These are phyloP conservation scores for Buddleja alternifolia DNA, from an alignment of 257 asterid genomes.

Conservation along the genomic window DNA sequence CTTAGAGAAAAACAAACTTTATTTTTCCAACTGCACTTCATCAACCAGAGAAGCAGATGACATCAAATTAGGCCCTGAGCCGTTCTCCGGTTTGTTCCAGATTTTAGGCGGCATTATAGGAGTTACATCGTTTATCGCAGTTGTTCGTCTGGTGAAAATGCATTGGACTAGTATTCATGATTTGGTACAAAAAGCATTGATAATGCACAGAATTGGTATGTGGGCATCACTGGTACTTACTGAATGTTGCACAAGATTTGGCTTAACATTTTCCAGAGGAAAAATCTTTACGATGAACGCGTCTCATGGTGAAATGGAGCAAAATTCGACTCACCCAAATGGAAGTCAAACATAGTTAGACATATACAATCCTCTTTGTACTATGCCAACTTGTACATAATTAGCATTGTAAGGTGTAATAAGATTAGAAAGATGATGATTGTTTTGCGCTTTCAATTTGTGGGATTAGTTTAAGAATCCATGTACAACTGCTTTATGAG, in stretches of 20 bases:
- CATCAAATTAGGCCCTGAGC: slow-evolving; percentile 29
- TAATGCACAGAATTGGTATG: neutral
- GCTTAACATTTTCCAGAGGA: too few relatives aligned
- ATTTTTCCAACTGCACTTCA: slow-evolving; percentile 27
- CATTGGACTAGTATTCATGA: neutral
- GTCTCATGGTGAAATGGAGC: neutral
- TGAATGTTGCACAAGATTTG: neutral
- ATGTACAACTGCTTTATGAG: too few relatives aligned
- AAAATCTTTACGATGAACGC: neutral
- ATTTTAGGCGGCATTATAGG: slow-evolving; percentile 25
- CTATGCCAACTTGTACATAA: too few relatives aligned
- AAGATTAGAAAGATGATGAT: too few relatives aligned
- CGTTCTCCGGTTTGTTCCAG: slow-evolving; percentile 33
- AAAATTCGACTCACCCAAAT: too few relatives aligned
- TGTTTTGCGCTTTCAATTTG: too few relatives aligned
- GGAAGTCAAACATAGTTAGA: too few relatives aligned
- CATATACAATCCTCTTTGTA: too few relatives aligned
- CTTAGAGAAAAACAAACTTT: slow-evolving; percentile 30
- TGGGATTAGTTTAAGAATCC: too few relatives aligned
- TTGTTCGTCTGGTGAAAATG: neutral
- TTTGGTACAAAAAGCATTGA: neutral
- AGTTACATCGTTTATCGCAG: neutral
- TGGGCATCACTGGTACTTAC: neutral
- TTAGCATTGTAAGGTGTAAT: too few relatives aligned
- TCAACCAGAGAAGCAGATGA: slow-evolving; percentile 6